Conservation (phyloP, 2,329 filamentous ascomycete species). For the Aspergillaceae sp. region DNA sequence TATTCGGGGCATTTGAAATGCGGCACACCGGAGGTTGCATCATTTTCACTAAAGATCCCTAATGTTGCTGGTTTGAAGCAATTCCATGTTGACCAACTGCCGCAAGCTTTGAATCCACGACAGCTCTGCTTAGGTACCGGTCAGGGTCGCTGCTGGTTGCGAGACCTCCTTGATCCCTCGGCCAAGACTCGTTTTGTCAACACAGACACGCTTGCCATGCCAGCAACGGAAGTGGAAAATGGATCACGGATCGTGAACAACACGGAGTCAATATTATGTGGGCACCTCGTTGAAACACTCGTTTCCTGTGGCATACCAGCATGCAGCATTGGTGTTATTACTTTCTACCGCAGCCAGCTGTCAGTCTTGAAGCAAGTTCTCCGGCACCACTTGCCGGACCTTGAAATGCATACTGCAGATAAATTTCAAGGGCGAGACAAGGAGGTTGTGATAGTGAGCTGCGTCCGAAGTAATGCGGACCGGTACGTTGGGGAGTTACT, state of each 20-base stretch:
- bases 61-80: conserved; percentile 53
- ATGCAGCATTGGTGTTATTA: conserved; percentile 83
- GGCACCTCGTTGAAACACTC: conserved; percentile 72
- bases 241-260: conserved; percentile 84
- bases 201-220: conserved; percentile 63
- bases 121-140: conserved; percentile 49
- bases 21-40: conserved; percentile 67
- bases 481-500: conserved; percentile 82
- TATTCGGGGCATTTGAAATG: conserved; percentile 88
- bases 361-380: conserved; percentile 69
- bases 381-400: conserved; percentile 47
- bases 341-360: conserved; percentile 90
- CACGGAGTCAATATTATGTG: conserved; percentile 67
- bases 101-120: conserved; percentile 13
- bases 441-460: conserved; percentile 76
- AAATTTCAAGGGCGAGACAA: conserved; percentile 96
- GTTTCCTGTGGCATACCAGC: conserved; percentile 66
- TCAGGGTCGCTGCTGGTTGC: conserved; percentile 62
- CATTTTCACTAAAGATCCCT: conserved; percentile 59
- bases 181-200: conserved; percentile 80
- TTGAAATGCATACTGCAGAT: conserved; percentile 96
- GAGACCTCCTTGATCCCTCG: conserved; percentile 58
- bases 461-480: conserved; percentile 78
- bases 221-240: conserved; percentile 54
- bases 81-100: conserved; percentile 42